Percentiles rank a stretch among this genome's conserved stretches.
phyloP scores from a whole-genome alignment of 1,284 basidiomycete species.

The Boletus semigastroideus region DNA sequence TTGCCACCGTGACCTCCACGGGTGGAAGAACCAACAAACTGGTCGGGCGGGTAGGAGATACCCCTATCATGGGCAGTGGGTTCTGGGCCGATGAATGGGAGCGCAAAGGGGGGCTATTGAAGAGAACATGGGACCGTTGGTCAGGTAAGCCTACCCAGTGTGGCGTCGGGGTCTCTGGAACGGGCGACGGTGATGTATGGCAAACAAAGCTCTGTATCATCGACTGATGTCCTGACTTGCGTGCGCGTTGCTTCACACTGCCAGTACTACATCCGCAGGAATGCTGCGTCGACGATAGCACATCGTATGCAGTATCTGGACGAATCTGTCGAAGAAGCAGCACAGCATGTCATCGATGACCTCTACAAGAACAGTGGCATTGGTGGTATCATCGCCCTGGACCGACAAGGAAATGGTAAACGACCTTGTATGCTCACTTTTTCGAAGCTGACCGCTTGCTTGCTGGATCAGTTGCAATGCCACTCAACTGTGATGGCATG shows the following conservation, averaged over 20 bases:
- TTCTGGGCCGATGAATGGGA: constrained; percentile 84
- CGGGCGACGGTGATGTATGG: constrained; percentile 77
- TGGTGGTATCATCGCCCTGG: constrained; percentile 73
- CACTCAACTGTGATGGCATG: constrained; percentile 77
- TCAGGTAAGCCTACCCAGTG: constrained; percentile 35
- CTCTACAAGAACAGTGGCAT: constrained; percentile 55
- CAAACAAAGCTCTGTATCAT: not conserved
- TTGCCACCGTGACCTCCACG: constrained; percentile 73
- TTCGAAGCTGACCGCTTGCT: constrained; percentile 6
- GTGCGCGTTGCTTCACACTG: not conserved
- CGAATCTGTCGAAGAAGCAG: constrained; percentile 57
- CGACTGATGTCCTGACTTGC: constrained; percentile 4
- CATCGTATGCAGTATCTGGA: constrained; percentile 62
- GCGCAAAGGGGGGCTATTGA: constrained; percentile 35
- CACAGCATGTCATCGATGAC: constrained; percentile 56
- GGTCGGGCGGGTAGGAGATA: constrained; percentile 78
- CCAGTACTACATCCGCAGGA: constrained; percentile 76
- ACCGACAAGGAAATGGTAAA: constrained; percentile 62
- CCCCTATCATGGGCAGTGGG: constrained; percentile 73
- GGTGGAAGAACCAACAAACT: constrained; percentile 83
- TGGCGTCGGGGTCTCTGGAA: constrained; percentile 79
- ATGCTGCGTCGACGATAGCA: constrained; percentile 65
- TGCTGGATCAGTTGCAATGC: constrained; percentile 54
- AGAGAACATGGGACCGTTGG: constrained; percentile 42
- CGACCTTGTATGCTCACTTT: constrained; percentile 5